Percentiles rank a stretch among this genome's conserved stretches.
Conservation (phyloP, 176 grass and related monocot species). For the Neostapfia colusana region DNA sequence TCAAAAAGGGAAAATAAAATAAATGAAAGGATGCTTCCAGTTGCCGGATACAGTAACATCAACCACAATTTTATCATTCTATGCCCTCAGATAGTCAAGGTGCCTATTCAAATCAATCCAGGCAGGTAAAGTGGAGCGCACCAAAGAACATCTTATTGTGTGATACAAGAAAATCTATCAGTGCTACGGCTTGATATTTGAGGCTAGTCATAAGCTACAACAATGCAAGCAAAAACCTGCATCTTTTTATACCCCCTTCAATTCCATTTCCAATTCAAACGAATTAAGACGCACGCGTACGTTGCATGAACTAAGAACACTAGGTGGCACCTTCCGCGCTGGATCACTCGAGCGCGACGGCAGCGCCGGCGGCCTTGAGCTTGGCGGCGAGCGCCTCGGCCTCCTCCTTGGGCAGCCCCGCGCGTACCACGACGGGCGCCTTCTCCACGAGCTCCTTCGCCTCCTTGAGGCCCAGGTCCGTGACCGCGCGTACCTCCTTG, state of each 20-base stretch:
- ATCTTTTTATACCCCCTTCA: conserved; percentile 21
- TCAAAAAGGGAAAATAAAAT: conserved; percentile 14
- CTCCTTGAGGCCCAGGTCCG: conserved; percentile 89
- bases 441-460: conserved; percentile 98
- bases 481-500: conserved; percentile 92
- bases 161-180: conserved; percentile 32
- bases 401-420: conserved; percentile 85
- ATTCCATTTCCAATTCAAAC: conserved; percentile 32
- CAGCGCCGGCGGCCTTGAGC: conserved; percentile 84
- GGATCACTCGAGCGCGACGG: conserved; percentile 74
- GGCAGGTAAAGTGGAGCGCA: neutral
- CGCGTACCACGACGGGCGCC: conserved; percentile 76
- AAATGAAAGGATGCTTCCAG: conserved; percentile 5
- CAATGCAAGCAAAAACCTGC: conserved; percentile 34
- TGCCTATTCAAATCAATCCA: neutral
- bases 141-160: conserved; percentile 26
- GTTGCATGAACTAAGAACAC: conserved; percentile 19
- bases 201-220: conserved; percentile 43
- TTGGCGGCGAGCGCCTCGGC: conserved; percentile 84
- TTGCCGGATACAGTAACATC: conserved; percentile 5
- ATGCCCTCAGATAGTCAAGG: neutral
- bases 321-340: conserved; percentile 34
- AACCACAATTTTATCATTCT: conserved; percentile 3
- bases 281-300: conserved; percentile 16
- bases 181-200: conserved; percentile 26